Base-by-base conservation (phyloP, 2,329 filamentous ascomycete genomes). In the Aureobasidium sp. region DNA sequence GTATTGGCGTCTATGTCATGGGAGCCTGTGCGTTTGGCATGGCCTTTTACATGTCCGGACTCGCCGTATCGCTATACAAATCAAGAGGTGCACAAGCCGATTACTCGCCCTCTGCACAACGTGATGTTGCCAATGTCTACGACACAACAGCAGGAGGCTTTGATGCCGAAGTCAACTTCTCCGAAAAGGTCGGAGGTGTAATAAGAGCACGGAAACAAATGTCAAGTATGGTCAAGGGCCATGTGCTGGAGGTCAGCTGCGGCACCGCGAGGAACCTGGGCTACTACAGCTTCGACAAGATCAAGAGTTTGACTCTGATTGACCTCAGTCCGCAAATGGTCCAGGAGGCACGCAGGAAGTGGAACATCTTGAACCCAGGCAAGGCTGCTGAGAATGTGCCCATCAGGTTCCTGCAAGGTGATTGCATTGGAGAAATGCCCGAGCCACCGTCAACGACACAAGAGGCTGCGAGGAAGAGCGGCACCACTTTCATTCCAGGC, bases 171-270 rank as follows among this genome's bases (percentile, higher is more conserved):
- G 77, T 81, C 39, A 74, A 74, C 60, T 67, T 72, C 19, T 74
- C 74, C 6, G 79, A 81, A 65, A 71, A 66, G 63, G 64, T 78
- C 39, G 73, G 76, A 64, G 71, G 78, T 24, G 67, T 80, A 59
- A 75, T 70, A 29, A 67, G 66, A 48, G 70, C 72, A 56, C 73
- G 79, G 54, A 74, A 74, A 64, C 68, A 73, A 63, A 69, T 81
- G 29, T 72, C 74, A 3, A 64, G 67, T 39, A 70, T 72, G 66
- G 78, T 76, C 61, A 68, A 66, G 14, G 79, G 79, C 0, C 72
- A 81, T 68, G 78, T 81, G 15, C 66, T 81, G 39, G 79, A 81
- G 68, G 76, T 77, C 15, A 76, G 76, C 22, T 79, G 77, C 49
- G 79, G 79, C 7, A 81, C 79, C 0, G 79, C 78, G 17, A 71